Conservation (phyloP, 345 rosid species). For the Aurinia saxatilis region DNA sequence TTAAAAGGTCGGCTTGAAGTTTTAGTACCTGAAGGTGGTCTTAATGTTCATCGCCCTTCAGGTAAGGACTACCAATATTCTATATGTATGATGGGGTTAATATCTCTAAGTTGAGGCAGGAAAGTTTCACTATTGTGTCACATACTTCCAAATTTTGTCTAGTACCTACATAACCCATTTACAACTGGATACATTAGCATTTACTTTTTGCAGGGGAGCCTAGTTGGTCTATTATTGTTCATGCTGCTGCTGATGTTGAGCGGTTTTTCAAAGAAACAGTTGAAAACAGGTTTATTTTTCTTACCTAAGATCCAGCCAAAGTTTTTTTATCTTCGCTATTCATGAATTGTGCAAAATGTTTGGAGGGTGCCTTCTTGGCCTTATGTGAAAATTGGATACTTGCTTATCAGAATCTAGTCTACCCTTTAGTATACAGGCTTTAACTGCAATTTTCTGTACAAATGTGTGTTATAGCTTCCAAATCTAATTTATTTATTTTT, state of each 20-base stretch:
- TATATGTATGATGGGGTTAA: neutral
- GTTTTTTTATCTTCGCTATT: neutral
- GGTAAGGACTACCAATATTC: constrained; percentile 33
- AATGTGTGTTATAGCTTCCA: neutral
- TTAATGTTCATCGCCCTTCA: constrained; percentile 46
- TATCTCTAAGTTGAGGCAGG: too few relatives aligned
- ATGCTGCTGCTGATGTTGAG: constrained; percentile 60
- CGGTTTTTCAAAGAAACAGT: constrained; percentile 78
- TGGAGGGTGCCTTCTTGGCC: constrained; percentile 5
- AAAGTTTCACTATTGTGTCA: too few relatives aligned
- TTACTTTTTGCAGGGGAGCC: constrained; percentile 63
- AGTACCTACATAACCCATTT: neutral
- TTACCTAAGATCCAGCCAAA: neutral
- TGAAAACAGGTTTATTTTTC: constrained; percentile 65
- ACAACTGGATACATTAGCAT: neutral
- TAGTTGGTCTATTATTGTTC: constrained; percentile 62
- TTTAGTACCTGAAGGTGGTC: constrained; percentile 71
- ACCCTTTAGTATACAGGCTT: neutral
- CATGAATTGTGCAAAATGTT: neutral
- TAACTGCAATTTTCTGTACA: neutral
- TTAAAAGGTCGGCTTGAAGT: constrained; percentile 80
- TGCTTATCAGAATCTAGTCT: neutral
- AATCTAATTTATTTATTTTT: neutral
- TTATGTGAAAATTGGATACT: neutral
- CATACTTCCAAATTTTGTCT: neutral